Conservation (phyloP, 352 stramenopile species). For the Albugo candida region DNA sequence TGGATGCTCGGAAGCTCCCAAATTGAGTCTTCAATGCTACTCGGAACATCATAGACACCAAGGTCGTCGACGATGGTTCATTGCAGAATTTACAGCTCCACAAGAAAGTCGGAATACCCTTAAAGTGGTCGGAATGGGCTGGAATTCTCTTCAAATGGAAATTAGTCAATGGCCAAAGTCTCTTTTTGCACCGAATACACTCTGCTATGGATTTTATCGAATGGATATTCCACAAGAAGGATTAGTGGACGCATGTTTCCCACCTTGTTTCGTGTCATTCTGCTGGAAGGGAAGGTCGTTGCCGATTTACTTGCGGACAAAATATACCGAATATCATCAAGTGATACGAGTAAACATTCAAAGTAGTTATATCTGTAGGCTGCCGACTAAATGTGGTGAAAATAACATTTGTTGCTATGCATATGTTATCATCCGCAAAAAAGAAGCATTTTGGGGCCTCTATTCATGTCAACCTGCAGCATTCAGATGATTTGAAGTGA, state of each 20-base stretch:
- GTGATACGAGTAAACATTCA: slow-evolving; percentile 45
- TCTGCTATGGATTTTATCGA: slow-evolving; percentile 68
- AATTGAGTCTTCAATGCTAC: too few species aligned
- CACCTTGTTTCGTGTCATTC: slow-evolving; percentile 61
- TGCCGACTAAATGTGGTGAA: not conserved
- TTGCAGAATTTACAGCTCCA: slow-evolving; percentile 5
- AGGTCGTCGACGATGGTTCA: too few species aligned
- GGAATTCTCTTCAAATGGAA: slow-evolving; percentile 38
- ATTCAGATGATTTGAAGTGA: slow-evolving; percentile 60
- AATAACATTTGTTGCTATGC: not conserved
- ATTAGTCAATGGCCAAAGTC: slow-evolving; percentile 45
- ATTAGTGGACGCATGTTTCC: slow-evolving; percentile 9
- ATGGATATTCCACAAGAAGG: slow-evolving; percentile 49
- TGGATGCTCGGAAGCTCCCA: too few species aligned
- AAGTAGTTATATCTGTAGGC: not conserved
- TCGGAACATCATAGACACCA: too few species aligned
- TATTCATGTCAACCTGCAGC: slow-evolving; percentile 51
- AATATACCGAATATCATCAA: slow-evolving; percentile 79
- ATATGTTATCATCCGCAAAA: not conserved
- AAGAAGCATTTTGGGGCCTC: slow-evolving; percentile 70
- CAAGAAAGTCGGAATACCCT: slow-evolving; percentile 66
- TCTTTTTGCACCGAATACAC: slow-evolving; percentile 52
- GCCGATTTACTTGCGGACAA: slow-evolving; percentile 68
- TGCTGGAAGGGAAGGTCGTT: slow-evolving; percentile 79
- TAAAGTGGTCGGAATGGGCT: slow-evolving; percentile 41